phyloP scores from a whole-genome alignment of 257 asterid genomes.

The Fraxinus excelsior region DNA sequence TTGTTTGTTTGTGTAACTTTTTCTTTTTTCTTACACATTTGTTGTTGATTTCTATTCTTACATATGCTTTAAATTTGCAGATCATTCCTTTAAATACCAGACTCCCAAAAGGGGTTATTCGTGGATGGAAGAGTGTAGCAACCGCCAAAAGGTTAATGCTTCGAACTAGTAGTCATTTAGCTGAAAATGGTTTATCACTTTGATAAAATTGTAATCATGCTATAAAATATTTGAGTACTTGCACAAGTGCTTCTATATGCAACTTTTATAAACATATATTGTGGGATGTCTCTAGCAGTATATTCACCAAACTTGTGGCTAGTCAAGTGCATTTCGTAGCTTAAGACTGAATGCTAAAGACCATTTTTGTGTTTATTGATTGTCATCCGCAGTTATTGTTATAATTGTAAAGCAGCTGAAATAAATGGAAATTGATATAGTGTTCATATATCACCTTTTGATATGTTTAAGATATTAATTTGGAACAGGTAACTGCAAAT shows the following conservation, averaged over 20 bases:
- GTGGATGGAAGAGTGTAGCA: constrained; percentile 84
- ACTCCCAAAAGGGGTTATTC: constrained; percentile 84
- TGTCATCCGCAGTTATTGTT: neutral
- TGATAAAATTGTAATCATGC: neutral
- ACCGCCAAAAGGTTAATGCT: constrained; percentile 72
- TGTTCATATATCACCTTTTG: neutral
- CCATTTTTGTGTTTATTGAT: neutral
- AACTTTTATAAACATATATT: neutral
- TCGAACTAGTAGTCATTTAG: constrained; percentile 17
- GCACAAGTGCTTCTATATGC: neutral
- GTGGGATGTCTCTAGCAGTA: neutral
- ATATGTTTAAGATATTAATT: constrained; percentile 26
- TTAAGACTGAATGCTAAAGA: constrained; percentile 7
- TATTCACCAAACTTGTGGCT: neutral
- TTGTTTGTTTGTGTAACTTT: neutral
- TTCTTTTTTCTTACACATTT: neutral
- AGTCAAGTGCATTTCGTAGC: neutral
- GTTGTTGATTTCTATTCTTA: constrained; percentile 19
- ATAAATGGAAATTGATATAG: neutral
- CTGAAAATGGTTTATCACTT: neutral
- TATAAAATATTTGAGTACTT: neutral
- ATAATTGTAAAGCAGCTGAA: constrained; percentile 5
- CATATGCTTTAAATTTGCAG: constrained; percentile 40
- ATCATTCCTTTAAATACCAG: constrained; percentile 29
- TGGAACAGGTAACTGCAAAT: constrained; percentile 75